phyloP scores from a whole-genome alignment of 345 rosid genomes.

The Excoecaria agallocha region DNA sequence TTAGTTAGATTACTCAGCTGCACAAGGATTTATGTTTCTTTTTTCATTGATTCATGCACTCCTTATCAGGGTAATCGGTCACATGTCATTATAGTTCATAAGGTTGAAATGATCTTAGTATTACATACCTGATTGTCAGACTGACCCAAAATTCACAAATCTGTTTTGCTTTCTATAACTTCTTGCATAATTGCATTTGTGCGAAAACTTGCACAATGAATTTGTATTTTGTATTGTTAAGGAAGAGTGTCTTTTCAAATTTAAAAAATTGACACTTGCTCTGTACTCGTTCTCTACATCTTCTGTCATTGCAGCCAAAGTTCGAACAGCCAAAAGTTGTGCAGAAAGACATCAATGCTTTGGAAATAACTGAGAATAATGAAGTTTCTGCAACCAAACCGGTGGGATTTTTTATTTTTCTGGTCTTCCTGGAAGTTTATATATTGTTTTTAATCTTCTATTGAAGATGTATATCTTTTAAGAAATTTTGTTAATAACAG shows the following conservation, averaged over 20 bases:
- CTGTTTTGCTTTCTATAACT: no score
- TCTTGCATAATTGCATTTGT: no score
- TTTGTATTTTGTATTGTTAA: not conserved
- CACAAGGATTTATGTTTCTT: no score
- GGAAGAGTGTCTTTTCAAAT: not conserved
- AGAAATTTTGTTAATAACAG: no score
- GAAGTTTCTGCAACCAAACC: slow-evolving; percentile 8
- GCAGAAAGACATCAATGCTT: slow-evolving; percentile 19
- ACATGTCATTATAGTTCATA: no score
- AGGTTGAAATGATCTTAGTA: no score
- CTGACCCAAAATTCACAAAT: no score
- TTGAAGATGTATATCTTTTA: no score
- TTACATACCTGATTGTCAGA: not conserved
- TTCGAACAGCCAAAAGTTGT: not conserved
- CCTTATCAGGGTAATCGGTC: no score
- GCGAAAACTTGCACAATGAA: not conserved
- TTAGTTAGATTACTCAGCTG: no score
- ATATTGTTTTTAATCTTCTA: no score
- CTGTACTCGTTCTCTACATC: not conserved
- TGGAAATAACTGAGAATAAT: slow-evolving; percentile 16
- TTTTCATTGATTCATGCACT: no score
- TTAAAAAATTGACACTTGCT: not conserved
- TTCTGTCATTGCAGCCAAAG: slow-evolving; percentile 8
- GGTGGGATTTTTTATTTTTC: not conserved
- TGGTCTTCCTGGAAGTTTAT: not conserved